phyloP scores from a whole-genome alignment of 2,329 filamentous ascomycete species.

The Penicillium sp. region DNA sequence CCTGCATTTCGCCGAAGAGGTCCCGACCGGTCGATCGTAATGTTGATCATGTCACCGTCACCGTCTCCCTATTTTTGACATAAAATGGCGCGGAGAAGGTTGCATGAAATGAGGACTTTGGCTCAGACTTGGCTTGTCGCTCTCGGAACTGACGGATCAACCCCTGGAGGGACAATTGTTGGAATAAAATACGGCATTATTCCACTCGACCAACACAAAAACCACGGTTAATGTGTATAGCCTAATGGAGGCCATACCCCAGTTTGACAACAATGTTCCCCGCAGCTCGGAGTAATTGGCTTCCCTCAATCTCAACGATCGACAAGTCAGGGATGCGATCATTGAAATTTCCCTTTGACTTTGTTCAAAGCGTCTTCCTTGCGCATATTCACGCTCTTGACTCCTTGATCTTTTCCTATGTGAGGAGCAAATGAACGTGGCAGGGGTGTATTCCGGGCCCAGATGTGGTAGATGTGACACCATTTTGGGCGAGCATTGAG shows the following conservation, averaged over 20 bases:
- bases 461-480: slow-evolving; percentile 8
- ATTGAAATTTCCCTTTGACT: not conserved
- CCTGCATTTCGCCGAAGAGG: not conserved
- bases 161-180: no score
- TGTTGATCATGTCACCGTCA: not conserved
- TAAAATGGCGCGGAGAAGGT: slow-evolving; percentile 1
- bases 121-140: not conserved
- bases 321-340: slow-evolving; percentile 5
- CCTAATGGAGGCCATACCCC: no score
- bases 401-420: not conserved
- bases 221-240: no score
- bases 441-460: not conserved
- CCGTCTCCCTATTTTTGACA: not conserved
- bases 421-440: not conserved
- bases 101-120: not conserved
- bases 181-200: no score
- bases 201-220: no score
- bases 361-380: slow-evolving; percentile 1
- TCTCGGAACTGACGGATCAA: slow-evolving; percentile 6
- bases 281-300: slow-evolving; percentile 12
- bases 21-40: not conserved
- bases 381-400: slow-evolving; percentile 1
- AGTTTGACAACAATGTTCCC: slow-evolving; percentile 7
- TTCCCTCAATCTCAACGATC: slow-evolving; percentile 13
- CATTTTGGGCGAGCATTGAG: not conserved